Conservation (phyloP, 345 rosid genomes). For the Eucalyptus caleyi region DNA sequence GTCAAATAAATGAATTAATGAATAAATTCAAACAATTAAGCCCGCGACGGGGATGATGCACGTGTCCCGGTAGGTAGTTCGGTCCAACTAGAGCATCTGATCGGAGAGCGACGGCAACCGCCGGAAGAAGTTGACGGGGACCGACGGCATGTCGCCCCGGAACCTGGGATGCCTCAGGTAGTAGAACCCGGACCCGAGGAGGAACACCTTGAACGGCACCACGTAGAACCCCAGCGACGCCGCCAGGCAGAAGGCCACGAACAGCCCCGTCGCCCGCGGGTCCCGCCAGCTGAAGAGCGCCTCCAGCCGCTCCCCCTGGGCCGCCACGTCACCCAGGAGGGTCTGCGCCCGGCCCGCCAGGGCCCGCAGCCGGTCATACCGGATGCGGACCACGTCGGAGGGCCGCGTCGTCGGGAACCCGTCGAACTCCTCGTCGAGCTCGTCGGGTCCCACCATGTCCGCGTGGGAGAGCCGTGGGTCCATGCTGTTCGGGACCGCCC, state of each 20-base stretch:
- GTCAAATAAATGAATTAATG: neutral
- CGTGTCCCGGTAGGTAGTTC: neutral
- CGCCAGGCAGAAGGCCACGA: conserved; percentile 50
- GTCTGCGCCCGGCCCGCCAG: conserved; percentile 79
- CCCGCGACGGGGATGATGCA: neutral
- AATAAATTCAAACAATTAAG: neutral
- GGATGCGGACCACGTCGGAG: conserved; percentile 37
- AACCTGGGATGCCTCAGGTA: conserved; percentile 83
- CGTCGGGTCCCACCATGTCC: conserved; percentile 52
- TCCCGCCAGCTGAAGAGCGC: conserved; percentile 81
- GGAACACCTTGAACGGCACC: conserved; percentile 56
- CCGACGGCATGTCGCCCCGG: conserved; percentile 78
- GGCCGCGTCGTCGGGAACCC: conserved; percentile 61
- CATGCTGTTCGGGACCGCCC: conserved; percentile 29
- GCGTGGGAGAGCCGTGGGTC: conserved; percentile 61
- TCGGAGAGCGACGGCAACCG: conserved; percentile 84
- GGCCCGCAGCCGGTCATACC: conserved; percentile 75
- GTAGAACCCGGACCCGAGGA: conserved; percentile 55
- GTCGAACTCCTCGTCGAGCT: conserved; percentile 85
- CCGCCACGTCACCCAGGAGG: conserved; percentile 70
- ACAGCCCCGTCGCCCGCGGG: conserved; percentile 77
- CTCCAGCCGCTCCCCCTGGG: conserved; percentile 78
- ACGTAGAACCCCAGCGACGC: conserved; percentile 61
- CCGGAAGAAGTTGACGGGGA: conserved; percentile 59
- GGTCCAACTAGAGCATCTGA: conserved; percentile 16